A percentile compares a stretch with the other conserved stretches of the same genome.
Evolutionary conservation across 139 green algal species (phyloP).

Genomic region (Tetratostichococcus sp.): DNA sequence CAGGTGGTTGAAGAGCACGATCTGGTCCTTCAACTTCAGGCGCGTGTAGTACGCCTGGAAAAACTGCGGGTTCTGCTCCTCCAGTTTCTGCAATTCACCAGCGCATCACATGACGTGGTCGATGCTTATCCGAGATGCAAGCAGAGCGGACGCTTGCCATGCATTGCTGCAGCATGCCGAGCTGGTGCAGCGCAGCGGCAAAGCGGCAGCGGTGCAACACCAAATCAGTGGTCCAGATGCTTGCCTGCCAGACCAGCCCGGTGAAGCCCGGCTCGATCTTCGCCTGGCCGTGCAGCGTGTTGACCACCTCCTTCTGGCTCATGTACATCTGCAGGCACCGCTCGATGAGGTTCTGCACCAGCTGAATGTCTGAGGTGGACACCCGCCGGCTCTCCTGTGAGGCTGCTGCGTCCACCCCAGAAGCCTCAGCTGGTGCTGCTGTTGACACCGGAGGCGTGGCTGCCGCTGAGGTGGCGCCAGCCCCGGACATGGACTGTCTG

Average conservation of each 20-base stretch:
- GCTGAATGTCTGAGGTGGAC: conserved; percentile 73
- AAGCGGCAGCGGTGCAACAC: not conserved
- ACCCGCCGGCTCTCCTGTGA: conserved; percentile 39
- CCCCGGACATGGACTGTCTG: not conserved
- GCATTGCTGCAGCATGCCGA: no score
- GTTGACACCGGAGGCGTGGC: not conserved
- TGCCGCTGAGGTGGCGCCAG: not conserved
- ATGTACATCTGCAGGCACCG: conserved; percentile 92
- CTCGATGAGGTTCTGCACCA: conserved; percentile 93
- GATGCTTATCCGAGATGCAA: no score
- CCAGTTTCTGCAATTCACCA: conserved; percentile 86
- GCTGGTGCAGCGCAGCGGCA: no score
- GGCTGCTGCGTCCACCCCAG: not conserved
- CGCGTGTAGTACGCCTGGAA: conserved; percentile 85
- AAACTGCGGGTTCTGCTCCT: conserved; percentile 91
- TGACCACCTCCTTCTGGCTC: conserved; percentile 74
- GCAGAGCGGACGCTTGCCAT: no score
- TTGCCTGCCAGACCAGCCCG: conserved; percentile 71
- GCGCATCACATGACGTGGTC: no score
- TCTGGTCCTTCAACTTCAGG: conserved; percentile 84
- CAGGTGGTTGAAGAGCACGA: conserved; percentile 92
- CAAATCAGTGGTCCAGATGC: not conserved
- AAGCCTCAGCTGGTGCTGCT: not conserved
- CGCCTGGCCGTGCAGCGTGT: conserved; percentile 63
- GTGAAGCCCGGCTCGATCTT: conserved; percentile 86